These are phyloP conservation scores for Nothopassalora personata DNA, from an alignment of 2,329 filamentous ascomycete species.

Conservation along the genomic window DNA sequence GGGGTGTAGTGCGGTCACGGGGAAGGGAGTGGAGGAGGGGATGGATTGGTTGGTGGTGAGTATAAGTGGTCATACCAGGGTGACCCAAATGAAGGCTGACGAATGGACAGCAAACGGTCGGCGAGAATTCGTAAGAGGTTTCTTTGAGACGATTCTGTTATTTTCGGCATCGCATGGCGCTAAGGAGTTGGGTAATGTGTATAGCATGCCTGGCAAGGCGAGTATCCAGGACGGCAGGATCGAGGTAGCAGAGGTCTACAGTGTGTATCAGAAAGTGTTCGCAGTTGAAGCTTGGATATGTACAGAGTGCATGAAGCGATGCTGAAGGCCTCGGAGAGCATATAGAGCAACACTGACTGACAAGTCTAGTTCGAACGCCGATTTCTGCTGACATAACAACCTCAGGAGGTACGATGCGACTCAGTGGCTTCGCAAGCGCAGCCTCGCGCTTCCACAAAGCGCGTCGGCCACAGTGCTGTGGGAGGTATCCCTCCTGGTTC, in stretches of 20 bases:
- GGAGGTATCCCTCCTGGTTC: no score
- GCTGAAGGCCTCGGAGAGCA: no score
- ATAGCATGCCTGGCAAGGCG: neutral
- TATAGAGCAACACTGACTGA: no score
- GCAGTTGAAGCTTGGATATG: neutral
- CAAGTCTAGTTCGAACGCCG: no score
- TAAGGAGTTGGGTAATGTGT: neutral
- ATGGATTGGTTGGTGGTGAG: conserved; percentile 98
- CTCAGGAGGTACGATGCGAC: no score
- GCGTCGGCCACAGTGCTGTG: no score
- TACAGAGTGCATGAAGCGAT: neutral
- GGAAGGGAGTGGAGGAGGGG: conserved; percentile 87
- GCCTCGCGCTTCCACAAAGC: no score
- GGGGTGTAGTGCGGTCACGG: conserved; percentile 92
- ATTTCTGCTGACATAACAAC: no score
- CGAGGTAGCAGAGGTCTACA: neutral
- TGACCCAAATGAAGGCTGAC: conserved; percentile 3
- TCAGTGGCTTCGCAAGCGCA: no score
- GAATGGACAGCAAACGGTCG: conserved; percentile 22
- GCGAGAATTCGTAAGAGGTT: conserved; percentile 18
- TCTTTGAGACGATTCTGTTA: neutral
- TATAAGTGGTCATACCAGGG: conserved; percentile 19
- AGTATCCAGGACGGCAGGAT: neutral
- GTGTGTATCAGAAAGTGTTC: neutral
- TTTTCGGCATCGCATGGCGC: conserved; percentile 2